phyloP scores from a whole-genome alignment of 805 yeast genomes.

The Candida peoriensis region DNA sequence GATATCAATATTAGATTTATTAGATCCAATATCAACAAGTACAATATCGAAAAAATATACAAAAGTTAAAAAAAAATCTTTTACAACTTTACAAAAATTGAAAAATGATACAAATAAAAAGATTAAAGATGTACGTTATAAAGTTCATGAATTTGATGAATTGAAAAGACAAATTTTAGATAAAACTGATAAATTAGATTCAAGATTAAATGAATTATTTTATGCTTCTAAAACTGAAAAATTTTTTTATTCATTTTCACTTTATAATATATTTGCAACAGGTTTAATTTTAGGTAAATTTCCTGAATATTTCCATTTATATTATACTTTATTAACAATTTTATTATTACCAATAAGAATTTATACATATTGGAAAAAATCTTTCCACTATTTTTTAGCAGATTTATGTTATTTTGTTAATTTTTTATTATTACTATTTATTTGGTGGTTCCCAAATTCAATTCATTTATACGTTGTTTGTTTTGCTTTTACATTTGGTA shows the following conservation, averaged over 20 bases:
- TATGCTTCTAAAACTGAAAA: constrained; percentile 62
- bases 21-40: constrained; percentile 25
- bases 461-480: constrained; percentile 71
- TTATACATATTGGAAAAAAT: constrained; percentile 72
- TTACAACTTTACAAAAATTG: constrained; percentile 15
- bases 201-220: constrained; percentile 31
- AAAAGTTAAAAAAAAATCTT: constrained; percentile 21
- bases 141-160: constrained; percentile 20
- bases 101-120: constrained; percentile 17
- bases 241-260: constrained; percentile 69
- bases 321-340: constrained; percentile 58
- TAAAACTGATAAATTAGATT: constrained; percentile 34
- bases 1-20: constrained; percentile 23
- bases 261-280: constrained; percentile 59
- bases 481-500: constrained; percentile 84
- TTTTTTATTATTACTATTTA: constrained; percentile 55
- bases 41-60: constrained; percentile 22
- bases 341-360: constrained; percentile 79
- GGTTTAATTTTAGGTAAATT: constrained; percentile 76
- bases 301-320: constrained; percentile 72
- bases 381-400: constrained; percentile 83
- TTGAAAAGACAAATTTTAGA: constrained; percentile 21
- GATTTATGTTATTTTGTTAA: constrained; percentile 94
- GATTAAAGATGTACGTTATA: constrained; percentile 15
- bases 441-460: constrained; percentile 82